Base-by-base conservation (phyloP, 345 rosid genomes). In the Eucalyptus victrix region DNA sequence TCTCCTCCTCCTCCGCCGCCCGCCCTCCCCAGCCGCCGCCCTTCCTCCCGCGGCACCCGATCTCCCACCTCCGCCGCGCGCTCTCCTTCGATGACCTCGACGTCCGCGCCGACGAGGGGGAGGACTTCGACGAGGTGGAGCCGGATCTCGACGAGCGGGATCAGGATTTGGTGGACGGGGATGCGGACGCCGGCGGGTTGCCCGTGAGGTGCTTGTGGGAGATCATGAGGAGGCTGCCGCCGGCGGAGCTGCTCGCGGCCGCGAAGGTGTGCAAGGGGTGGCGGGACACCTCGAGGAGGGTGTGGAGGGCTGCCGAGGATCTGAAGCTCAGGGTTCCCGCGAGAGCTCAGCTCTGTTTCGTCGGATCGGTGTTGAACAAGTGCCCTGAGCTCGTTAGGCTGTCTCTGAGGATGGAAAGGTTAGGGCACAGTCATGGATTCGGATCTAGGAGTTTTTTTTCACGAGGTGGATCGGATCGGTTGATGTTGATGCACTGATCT, bases 301-400 rank as follows among this genome's bases (percentile, higher is more conserved):
- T 98, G 87, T 98, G 99, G 99, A 94, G 93, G 90, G 97, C 96
- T 81, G 96, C 98, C 50, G 97, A 95, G 91, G 99, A 96, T 94
- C 95, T 96, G 80, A 91, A 96, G 86, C 94, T 98, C 89, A 94
- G 92, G 92, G 97, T 98, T 91, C 98, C 99, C 9, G 89, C 88
- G 81, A 88, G 91, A 87, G 94, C 97, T 88, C 95, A 95, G 94
- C 92, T 96, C 58, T 97, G 97, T 19, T 93, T 94, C 90, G 94
- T 97, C 87, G 99, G 97, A 93, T 98, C 99, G 9, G 89, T 97
- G 89, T 90, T 98, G 92, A 95, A 95, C 91, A 98, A 97, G 88
- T 97, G 99, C 90, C 93, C 98, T 53, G 91, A 93, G 65, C 97
- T 97, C 87, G 91, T 95, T 92, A 94, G 93, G 86, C 96, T 97